Conservation (phyloP, 306 rosid genomes). For the Sicyos baderoa region DNA sequence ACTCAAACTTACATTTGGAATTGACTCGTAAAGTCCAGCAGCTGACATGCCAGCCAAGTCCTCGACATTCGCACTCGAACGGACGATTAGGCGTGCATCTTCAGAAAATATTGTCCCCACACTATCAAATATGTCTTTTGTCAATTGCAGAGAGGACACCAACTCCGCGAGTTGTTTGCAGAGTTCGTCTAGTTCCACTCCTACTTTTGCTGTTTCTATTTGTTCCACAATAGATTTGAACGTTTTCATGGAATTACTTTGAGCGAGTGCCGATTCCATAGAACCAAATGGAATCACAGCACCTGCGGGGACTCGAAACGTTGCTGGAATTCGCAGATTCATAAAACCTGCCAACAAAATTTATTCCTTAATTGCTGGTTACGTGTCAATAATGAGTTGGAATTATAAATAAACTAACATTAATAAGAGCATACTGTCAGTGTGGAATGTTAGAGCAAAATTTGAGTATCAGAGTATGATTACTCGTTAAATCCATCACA, state of each 20-base stretch:
- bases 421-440: not conserved
- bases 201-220: slow-evolving; percentile 65
- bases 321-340: slow-evolving; percentile 72
- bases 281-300: slow-evolving; percentile 93
- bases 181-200: slow-evolving; percentile 58
- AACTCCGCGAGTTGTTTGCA: slow-evolving; percentile 67
- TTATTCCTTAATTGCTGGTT: not conserved
- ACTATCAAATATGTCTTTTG: slow-evolving; percentile 49
- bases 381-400: not conserved
- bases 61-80: slow-evolving; percentile 93
- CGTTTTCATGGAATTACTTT: slow-evolving; percentile 44
- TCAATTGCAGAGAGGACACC: slow-evolving; percentile 50
- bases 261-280: slow-evolving; percentile 69
- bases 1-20: slow-evolving; percentile 78
- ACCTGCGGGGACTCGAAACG: slow-evolving; percentile 71
- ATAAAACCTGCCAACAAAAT: slow-evolving; percentile 50
- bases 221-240: slow-evolving; percentile 53
- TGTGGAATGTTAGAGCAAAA: no score
- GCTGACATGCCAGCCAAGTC: slow-evolving; percentile 98
- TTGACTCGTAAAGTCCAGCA: slow-evolving; percentile 90
- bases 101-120: slow-evolving; percentile 53
- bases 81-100: slow-evolving; percentile 66
- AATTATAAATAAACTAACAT: not conserved
- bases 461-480: no score
- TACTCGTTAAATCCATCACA: no score